Base-by-base conservation (phyloP, 2,329 filamentous ascomycete species). In the Phyllosticta ampelicida region DNA sequence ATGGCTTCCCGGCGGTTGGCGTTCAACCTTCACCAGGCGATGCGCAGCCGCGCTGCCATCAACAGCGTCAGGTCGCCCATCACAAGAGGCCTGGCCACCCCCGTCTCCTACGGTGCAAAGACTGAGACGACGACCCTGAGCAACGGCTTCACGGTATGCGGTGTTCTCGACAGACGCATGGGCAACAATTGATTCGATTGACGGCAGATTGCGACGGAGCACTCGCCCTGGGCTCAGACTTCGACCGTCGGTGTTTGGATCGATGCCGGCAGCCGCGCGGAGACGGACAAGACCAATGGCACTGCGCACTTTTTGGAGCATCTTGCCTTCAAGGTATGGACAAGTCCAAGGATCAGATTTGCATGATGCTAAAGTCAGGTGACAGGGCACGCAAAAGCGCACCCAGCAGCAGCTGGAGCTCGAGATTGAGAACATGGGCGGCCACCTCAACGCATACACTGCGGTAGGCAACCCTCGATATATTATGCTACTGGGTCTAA, bases 351-450 rank as follows among this genome's bases (percentile, higher is more conserved):
- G 52, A 55, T 60, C 59, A 51, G 56, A 9, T 13, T 51, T 53
- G 55, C 54, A 56, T 58, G 21, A 61, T 28, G 65, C 70, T 70
- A 64, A 71, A 64, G 60, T 53, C 51, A 59, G 55, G 51, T 63
- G 60, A 30, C 62, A 91, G 91, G 94, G 94, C 68, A 99, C 94
- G 66, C 82, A 87, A 76, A 95, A 88, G 80, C 85, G 94, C 77
- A 90, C 88, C 65, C 94, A 99, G 78, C 88, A 95, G 74, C 94
- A 99, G 80, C 82, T 99, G 74, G 94, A 99, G 81, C 86, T 99
- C 65, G 94, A 99, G 81, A 97, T 99, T 72, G 94, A 99, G 83
- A 99, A 99, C 80, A 96, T 99, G 89, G 94, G 94, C 75, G 94
- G 90, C 65, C 94, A 99, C 80, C 83, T 99, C 69, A 99, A 99